These are phyloP conservation scores for Polyporus arcularius DNA, from an alignment of 768 basidiomycete species.

Conservation along the genomic window DNA sequence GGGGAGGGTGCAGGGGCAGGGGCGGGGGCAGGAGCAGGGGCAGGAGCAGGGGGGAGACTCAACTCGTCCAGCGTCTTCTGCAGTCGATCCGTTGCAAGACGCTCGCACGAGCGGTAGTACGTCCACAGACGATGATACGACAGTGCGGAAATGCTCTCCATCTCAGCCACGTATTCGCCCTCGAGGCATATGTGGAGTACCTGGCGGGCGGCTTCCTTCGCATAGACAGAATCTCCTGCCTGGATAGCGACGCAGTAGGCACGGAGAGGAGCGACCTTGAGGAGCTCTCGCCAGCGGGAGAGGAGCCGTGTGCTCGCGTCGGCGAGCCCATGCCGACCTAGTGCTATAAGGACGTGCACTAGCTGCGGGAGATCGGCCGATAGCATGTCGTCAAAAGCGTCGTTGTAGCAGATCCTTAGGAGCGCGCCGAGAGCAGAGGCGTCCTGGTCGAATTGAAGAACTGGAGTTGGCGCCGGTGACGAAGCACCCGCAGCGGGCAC, in stretches of 20 bases:
- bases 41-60: background rate
- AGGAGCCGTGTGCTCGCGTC: background rate
- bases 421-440: background rate
- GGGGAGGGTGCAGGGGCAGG: background rate
- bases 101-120: background rate
- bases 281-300: background rate
- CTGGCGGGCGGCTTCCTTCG: background rate
- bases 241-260: background rate
- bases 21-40: background rate
- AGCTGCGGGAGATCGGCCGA: background rate
- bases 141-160: slow-evolving; percentile 1
- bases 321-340: background rate
- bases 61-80: background rate
- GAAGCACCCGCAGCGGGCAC: background rate
- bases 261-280: background rate
- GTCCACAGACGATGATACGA: background rate
- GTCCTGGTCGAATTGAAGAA: background rate
- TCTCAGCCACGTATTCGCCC: background rate
- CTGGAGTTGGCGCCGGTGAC: background rate
- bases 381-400: background rate
- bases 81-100: background rate
- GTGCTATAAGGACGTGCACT: background rate
- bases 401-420: background rate
- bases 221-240: background rate
- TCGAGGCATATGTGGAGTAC: background rate